Conservation (phyloP, 1,284 basidiomycete genomes). For the Baeospora myosura region DNA sequence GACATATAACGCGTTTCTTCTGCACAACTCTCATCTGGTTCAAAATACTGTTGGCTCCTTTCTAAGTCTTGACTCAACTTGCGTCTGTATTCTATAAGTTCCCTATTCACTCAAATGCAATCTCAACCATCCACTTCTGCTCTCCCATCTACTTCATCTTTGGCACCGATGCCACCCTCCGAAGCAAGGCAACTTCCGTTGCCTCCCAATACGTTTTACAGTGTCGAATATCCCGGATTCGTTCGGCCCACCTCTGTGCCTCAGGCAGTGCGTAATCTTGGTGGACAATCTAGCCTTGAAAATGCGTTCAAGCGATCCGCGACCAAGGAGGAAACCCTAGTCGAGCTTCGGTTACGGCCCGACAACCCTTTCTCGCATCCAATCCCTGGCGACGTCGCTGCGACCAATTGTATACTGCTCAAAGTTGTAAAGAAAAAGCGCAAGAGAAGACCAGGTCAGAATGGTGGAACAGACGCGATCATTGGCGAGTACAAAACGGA, state of each 20-base stretch:
- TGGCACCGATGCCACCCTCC: neutral
- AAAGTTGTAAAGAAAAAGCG: constrained; percentile 70
- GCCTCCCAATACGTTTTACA: constrained; percentile 60
- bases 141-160: neutral
- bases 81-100: neutral
- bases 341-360: constrained; percentile 72
- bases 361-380: constrained; percentile 76
- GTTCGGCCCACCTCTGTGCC: constrained; percentile 59
- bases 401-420: constrained; percentile 73
- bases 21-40: neutral
- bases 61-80: neutral
- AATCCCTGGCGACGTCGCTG: constrained; percentile 69
- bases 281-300: constrained; percentile 65
- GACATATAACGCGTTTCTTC: neutral
- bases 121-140: neutral
- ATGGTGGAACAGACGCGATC: constrained; percentile 24
- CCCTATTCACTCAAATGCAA: neutral
- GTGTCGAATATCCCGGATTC: constrained; percentile 87
- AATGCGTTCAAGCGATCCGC: constrained; percentile 62
- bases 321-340: constrained; percentile 47
- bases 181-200: constrained; percentile 32
- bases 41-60: too few relatives aligned
- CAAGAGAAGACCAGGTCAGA: constrained; percentile 24
- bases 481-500: constrained; percentile 76
- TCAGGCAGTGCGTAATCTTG: constrained; percentile 57